These are phyloP conservation scores for Hymenoscyphus salicellus DNA, from an alignment of 2,329 filamentous ascomycete species.

Conservation along the genomic window DNA sequence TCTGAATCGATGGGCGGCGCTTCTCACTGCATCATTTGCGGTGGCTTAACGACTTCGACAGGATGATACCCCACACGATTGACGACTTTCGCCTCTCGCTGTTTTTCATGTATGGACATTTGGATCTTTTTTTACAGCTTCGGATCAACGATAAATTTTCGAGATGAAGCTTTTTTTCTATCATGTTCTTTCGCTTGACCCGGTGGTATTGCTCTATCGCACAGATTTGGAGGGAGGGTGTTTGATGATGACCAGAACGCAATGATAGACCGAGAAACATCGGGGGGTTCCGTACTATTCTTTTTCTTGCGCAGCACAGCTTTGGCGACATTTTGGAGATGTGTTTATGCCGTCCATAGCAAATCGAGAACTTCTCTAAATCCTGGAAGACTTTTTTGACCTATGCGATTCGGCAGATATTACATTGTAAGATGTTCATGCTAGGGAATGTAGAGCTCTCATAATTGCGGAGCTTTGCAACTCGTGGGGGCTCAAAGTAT, in stretches of 20 bases:
- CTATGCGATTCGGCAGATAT: too few species aligned
- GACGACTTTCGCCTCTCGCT: slow-evolving; percentile 30
- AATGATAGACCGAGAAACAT: slow-evolving; percentile 16
- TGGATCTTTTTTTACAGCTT: slow-evolving; percentile 18
- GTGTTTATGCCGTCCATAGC: slow-evolving; percentile 5
- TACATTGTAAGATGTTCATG: too few species aligned
- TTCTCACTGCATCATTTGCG: slow-evolving; percentile 25
- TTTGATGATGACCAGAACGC: slow-evolving; percentile 21
- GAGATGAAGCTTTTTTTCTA: neutral
- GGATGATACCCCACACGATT: slow-evolving; percentile 35
- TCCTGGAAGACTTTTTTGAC: neutral
- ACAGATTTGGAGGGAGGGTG: slow-evolving; percentile 15
- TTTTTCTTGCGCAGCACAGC: slow-evolving; percentile 6
- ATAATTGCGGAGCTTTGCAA: neutral
- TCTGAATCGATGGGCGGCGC: slow-evolving; percentile 29
- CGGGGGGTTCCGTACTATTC: slow-evolving; percentile 3
- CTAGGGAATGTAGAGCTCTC: neutral
- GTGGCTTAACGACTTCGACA: slow-evolving; percentile 27
- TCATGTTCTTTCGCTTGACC: neutral
- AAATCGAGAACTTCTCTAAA: neutral
- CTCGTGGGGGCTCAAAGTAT: neutral
- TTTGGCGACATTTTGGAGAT: slow-evolving; percentile 7
- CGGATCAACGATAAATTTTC: slow-evolving; percentile 11
- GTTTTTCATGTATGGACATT: slow-evolving; percentile 33
- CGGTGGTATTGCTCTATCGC: neutral